A percentile compares a stretch with the other conserved stretches of the same genome.
These are phyloP conservation scores for Heliocybe sulcata DNA, from an alignment of 1,284 basidiomycete genomes.

Conservation along the genomic window DNA sequence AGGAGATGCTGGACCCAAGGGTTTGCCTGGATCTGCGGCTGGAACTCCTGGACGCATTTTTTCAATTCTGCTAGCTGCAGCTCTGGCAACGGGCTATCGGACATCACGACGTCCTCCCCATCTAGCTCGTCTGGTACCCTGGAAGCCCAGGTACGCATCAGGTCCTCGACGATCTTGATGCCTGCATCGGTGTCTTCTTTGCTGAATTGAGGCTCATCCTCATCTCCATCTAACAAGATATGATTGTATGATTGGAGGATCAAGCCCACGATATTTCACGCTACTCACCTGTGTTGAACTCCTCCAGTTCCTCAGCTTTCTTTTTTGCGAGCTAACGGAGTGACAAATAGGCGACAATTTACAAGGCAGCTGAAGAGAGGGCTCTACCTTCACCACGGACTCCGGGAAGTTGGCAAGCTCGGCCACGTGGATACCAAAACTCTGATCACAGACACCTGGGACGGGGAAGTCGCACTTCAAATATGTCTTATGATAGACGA, in stretches of 20 bases:
- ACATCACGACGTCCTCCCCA: constrained; percentile 54
- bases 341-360: background rate
- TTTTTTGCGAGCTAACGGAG: constrained; percentile 74
- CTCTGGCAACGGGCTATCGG: constrained; percentile 37
- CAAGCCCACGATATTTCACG: background rate
- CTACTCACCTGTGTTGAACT: constrained; percentile 62
- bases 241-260: background rate
- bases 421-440: constrained; percentile 98
- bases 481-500: background rate
- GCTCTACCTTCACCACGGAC: constrained; percentile 76
- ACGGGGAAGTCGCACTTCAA: background rate
- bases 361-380: background rate
- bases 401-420: constrained; percentile 95
- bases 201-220: constrained; percentile 39
- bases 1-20: constrained; percentile 70
- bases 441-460: constrained; percentile 87
- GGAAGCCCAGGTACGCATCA: constrained; percentile 72
- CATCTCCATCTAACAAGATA: constrained; percentile 17
- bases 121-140: constrained; percentile 24
- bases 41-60: constrained; percentile 60
- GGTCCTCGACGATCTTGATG: constrained; percentile 72
- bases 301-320: constrained; percentile 96
- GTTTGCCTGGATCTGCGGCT: constrained; percentile 64
- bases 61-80: constrained; percentile 62
- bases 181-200: constrained; percentile 71